Percentiles rank a stretch among this genome's conserved stretches.
Evolutionary conservation across 1,139 yeast species (phyloP).

Genomic region (Petasospora fabianii): DNA sequence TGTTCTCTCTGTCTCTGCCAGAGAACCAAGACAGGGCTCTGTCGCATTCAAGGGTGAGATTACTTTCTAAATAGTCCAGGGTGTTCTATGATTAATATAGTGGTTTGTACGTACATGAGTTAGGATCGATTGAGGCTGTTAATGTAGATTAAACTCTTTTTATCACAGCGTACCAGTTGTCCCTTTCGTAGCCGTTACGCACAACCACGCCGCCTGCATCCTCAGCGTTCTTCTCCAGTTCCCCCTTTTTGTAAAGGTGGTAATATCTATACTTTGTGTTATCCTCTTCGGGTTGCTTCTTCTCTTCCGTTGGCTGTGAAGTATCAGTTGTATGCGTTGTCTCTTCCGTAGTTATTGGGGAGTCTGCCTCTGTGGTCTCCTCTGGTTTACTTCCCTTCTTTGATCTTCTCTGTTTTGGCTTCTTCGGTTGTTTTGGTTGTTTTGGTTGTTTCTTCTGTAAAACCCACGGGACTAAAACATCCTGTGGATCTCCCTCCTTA

Average conservation of each 20-base stretch:
- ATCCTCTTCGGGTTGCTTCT: slow-evolving; percentile 7
- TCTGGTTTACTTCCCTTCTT: slow-evolving; percentile 14
- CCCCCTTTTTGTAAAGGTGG: slow-evolving; percentile 82
- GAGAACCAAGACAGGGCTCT: slow-evolving; percentile 70
- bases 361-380: slow-evolving; percentile 13
- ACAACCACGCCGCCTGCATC: slow-evolving; percentile 66
- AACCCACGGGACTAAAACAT: slow-evolving; percentile 95
- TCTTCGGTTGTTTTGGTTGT: slow-evolving; percentile 10
- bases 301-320: slow-evolving; percentile 5
- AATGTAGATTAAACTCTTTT: slow-evolving; percentile 25
- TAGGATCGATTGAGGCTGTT: too few relatives aligned
- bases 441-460: slow-evolving; percentile 29
- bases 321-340: too few relatives aligned
- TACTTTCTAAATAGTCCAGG: slow-evolving; percentile 8
- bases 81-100: too few relatives aligned
- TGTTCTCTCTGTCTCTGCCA: slow-evolving; percentile 74
- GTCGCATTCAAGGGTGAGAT: slow-evolving; percentile 28
- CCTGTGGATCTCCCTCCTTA: slow-evolving; percentile 65
- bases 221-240: slow-evolving; percentile 63
- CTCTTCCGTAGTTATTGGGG: slow-evolving; percentile 6
- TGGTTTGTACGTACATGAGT: too few relatives aligned
- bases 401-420: slow-evolving; percentile 32
- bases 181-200: slow-evolving; percentile 82
- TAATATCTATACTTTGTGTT: slow-evolving; percentile 76
- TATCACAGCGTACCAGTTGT: slow-evolving; percentile 86